These are phyloP conservation scores for Rachicladosporium sp. DNA, from an alignment of 2,329 filamentous ascomycete species.

Conservation along the genomic window DNA sequence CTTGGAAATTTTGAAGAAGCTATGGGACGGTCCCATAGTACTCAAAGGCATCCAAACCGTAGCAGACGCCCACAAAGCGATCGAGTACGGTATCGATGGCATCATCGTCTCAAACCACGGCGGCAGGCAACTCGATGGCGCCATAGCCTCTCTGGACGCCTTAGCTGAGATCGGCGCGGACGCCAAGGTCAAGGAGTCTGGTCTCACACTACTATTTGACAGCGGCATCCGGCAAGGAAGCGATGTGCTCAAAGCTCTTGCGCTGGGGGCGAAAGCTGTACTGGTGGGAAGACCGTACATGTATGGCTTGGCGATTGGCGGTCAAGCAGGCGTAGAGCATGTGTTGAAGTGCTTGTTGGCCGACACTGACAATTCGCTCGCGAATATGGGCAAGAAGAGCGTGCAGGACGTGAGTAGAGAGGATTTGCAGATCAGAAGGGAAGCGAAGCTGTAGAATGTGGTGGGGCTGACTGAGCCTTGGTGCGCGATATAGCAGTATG, in stretches of 20 bases:
- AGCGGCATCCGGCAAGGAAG: constrained; percentile 38
- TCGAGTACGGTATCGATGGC: constrained; percentile 36
- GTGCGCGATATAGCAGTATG: too few species aligned
- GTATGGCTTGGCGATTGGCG: constrained; percentile 46
- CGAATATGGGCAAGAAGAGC: neutral
- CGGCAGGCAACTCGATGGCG: constrained; percentile 40
- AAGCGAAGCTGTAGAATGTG: neutral
- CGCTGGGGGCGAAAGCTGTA: constrained; percentile 46
- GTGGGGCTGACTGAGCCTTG: too few species aligned
- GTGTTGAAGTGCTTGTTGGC: constrained; percentile 12
- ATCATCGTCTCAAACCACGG: constrained; percentile 45
- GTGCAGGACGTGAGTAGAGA: neutral
- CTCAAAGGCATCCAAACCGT: constrained; percentile 48
- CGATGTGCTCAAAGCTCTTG: constrained; percentile 41
- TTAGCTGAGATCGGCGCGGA: constrained; percentile 51
- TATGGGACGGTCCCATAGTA: constrained; percentile 55
- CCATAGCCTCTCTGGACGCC: constrained; percentile 39
- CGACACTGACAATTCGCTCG: constrained; percentile 2
- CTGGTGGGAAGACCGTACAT: constrained; percentile 46
- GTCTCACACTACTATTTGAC: constrained; percentile 37
- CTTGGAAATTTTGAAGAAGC: constrained; percentile 41
- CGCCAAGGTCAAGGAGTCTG: constrained; percentile 34
- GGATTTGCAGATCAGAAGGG: neutral
- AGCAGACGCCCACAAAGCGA: constrained; percentile 35
- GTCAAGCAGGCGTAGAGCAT: constrained; percentile 41